A percentile compares a stretch with the other conserved stretches of the same genome.
phyloP scores from a whole-genome alignment of 805 yeast genomes.

The Teunomyces lycoperdinae region DNA sequence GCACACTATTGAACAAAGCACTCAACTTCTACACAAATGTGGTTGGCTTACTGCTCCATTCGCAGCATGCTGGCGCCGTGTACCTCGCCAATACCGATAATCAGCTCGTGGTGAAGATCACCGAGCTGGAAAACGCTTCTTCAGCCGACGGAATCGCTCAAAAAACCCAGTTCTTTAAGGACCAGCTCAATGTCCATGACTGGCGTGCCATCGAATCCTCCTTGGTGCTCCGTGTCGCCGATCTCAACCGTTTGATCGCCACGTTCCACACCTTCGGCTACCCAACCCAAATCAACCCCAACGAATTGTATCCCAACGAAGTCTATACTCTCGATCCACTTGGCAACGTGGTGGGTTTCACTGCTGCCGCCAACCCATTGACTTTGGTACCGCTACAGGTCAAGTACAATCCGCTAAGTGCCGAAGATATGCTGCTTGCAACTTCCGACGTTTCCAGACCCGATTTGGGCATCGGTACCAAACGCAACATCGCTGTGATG shows the following conservation, averaged over 20 bases:
- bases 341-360: slow-evolving; percentile 79
- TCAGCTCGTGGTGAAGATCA: slow-evolving; percentile 20
- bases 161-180: slow-evolving; percentile 11
- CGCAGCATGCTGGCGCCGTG: slow-evolving; percentile 15
- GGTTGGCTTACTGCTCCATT: slow-evolving; percentile 23
- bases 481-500: slow-evolving; percentile 84
- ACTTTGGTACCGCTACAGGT: slow-evolving; percentile 45
- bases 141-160: slow-evolving; percentile 17
- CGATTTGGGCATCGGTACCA: slow-evolving; percentile 10
- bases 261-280: slow-evolving; percentile 26
- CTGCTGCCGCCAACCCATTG: slow-evolving; percentile 57
- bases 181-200: slow-evolving; percentile 32
- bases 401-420: slow-evolving; percentile 22
- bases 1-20: slow-evolving; percentile 43
- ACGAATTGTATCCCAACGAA: slow-evolving; percentile 71
- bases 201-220: slow-evolving; percentile 49
- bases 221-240: slow-evolving; percentile 45
- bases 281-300: slow-evolving; percentile 62
- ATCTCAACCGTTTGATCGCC: slow-evolving; percentile 37
- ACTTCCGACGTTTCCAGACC: slow-evolving; percentile 17
- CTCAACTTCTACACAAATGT: slow-evolving; percentile 53
- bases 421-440: slow-evolving; percentile 14
- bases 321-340: slow-evolving; percentile 79
- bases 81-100: slow-evolving; percentile 23
- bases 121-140: slow-evolving; percentile 7